phyloP scores from a whole-genome alignment of 177 flowering plant genomes.

The Tripterygium wilfordii region DNA sequence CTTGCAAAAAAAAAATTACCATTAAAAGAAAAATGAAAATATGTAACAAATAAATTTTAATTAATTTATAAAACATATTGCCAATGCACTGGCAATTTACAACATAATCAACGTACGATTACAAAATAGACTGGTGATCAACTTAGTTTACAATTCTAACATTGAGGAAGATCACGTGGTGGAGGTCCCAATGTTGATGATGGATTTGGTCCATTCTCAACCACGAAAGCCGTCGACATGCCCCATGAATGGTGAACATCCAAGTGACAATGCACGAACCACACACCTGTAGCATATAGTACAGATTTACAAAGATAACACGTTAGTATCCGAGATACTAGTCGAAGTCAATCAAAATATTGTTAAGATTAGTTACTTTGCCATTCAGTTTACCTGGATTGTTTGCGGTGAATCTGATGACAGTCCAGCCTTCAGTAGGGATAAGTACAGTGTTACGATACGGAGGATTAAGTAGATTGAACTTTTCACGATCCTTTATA shows the following conservation, averaged over 20 bases:
- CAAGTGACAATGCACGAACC: conserved; percentile 66
- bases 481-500: conserved; percentile 20
- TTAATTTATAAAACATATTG: too few relatives aligned
- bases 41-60: too few relatives aligned
- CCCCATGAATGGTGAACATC: conserved; percentile 61
- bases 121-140: too few relatives aligned
- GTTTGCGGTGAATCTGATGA: conserved; percentile 65
- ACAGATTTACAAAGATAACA: too few relatives aligned
- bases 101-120: too few relatives aligned
- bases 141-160: too few relatives aligned
- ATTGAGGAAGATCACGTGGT: conserved; percentile 49
- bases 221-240: conserved; percentile 36
- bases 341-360: neutral
- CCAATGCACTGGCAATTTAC: too few relatives aligned
- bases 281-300: too few relatives aligned
- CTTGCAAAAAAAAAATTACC: too few relatives aligned
- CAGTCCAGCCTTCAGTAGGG: conserved; percentile 84
- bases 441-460: conserved; percentile 67
- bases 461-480: conserved; percentile 59
- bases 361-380: too few relatives aligned
- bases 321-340: too few relatives aligned
- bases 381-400: conserved; percentile 50
- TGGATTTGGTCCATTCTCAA: conserved; percentile 51
- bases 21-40: too few relatives aligned
- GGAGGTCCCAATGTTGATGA: conserved; percentile 49